Base-by-base conservation (phyloP, 2,329 filamentous ascomycete genomes). In the Dendrostoma leiphaemia region DNA sequence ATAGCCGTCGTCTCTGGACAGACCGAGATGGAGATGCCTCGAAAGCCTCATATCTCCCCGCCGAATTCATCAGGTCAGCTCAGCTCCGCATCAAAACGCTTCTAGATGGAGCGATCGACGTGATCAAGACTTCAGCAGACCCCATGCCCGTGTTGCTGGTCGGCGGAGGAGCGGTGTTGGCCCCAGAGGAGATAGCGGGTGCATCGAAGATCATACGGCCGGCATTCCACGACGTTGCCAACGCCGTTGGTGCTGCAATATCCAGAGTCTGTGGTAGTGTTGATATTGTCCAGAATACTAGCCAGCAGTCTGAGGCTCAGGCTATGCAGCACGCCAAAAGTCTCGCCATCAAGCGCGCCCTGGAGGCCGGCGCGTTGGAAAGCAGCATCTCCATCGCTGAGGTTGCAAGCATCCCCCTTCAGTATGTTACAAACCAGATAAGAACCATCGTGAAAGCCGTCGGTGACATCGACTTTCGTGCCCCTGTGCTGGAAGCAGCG, bases 221-320 rank as follows among this genome's bases (percentile, higher is more conserved):
- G 0, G 69, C 75, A 37, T 84, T 76, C 71, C 78, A 81, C 2
- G 77, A 76, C 3, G 81, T 86, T 2, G 84, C 84, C 8, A 87
- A 87, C 61, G 84, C 84, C 0, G 83, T 87, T 9, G 84, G 84
- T 2, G 84, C 83, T 8, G 83, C 84, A 1, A 84, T 82, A 52
- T 81, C 83, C 1, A 71, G 80, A 37, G 81, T 86, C 2, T 83
- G 79, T 54, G 76, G 78, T 1, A 74, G 78, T 0, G 70, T 80
- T 7, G 79, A 82, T 54, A 75, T 73, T 0, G 72, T 80, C 17
- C 74, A 78, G 52, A 54, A 56, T 15, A 61, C 59, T 6, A 50
- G 54, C 4, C 47, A 63, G 37, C 55, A 63, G 40, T 57, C 59
- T 6, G 59, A 59, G 47, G 35, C 38, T 6, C 53, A 63, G 4